These are phyloP conservation scores for Phoma sp. DNA, from an alignment of 2,329 filamentous ascomycete species.

Conservation along the genomic window DNA sequence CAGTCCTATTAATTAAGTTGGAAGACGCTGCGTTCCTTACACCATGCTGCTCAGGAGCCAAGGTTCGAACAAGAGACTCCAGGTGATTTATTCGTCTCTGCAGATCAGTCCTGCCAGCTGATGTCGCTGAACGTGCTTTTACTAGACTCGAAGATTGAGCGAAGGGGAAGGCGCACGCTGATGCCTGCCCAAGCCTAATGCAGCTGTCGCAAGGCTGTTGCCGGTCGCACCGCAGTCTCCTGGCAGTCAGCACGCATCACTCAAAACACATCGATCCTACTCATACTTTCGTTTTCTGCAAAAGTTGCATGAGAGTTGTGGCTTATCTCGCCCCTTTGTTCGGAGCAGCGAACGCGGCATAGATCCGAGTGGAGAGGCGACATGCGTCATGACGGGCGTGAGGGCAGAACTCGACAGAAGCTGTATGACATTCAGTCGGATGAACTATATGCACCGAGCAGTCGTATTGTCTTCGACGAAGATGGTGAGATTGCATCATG, in stretches of 20 bases:
- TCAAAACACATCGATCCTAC: neutral
- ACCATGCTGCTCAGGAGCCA: neutral
- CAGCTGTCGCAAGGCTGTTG: conserved; percentile 1
- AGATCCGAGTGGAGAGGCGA: neutral
- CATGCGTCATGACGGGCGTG: too few species aligned
- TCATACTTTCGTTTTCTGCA: conserved; percentile 1
- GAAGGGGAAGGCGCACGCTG: neutral
- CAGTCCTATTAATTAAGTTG: too few species aligned
- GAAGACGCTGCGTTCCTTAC: neutral
- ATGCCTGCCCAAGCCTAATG: neutral
- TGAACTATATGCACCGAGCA: too few species aligned
- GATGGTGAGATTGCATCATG: neutral
- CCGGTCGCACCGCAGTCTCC: conserved; percentile 1
- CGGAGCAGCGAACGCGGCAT: neutral
- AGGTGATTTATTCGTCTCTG: neutral
- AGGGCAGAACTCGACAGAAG: too few species aligned
- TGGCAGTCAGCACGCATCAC: neutral
- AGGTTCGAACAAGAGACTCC: neutral
- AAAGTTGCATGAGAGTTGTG: neutral
- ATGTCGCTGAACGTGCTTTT: too few species aligned
- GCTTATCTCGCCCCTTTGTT: conserved; percentile 1
- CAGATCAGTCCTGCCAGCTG: neutral
- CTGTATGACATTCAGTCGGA: too few species aligned
- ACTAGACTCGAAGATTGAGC: neutral
- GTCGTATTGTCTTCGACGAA: too few species aligned